phyloP scores from a whole-genome alignment of 2,329 filamentous ascomycete species.

The Metarhizium guizhouense region DNA sequence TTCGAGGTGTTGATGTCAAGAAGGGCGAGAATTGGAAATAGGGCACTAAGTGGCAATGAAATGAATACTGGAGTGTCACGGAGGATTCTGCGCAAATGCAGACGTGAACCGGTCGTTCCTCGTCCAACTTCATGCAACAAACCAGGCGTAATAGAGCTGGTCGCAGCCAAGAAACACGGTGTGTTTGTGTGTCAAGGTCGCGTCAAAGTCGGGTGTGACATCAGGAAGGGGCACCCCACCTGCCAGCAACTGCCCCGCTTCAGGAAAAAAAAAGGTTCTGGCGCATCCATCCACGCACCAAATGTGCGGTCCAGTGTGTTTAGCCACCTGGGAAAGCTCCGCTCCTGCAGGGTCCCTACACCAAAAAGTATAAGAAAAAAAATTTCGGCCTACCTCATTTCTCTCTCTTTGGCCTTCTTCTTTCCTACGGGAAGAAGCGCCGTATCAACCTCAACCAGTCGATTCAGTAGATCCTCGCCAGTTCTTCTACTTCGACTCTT shows the following conservation, averaged over 20 bases:
- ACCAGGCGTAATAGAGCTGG: too few species aligned
- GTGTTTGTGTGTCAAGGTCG: too few species aligned
- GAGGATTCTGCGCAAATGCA: too few species aligned
- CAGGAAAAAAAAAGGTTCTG: background rate
- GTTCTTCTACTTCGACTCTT: conserved; percentile 31
- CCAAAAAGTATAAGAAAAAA: conserved; percentile 26
- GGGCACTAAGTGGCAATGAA: background rate
- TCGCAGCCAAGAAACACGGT: too few species aligned
- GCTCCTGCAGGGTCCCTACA: background rate
- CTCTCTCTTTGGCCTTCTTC: conserved; percentile 32
- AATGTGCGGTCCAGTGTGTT: background rate
- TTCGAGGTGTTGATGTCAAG: background rate
- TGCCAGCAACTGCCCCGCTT: background rate
- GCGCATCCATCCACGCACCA: background rate
- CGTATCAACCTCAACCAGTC: conserved; percentile 29
- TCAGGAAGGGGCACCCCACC: background rate
- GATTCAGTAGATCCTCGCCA: conserved; percentile 16
- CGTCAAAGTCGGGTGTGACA: too few species aligned
- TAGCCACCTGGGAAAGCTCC: background rate
- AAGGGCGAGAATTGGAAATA: background rate
- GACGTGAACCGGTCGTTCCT: too few species aligned
- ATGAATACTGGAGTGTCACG: background rate
- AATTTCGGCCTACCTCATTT: conserved; percentile 24
- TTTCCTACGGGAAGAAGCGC: conserved; percentile 46
- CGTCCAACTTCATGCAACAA: too few species aligned